Evolutionary conservation across 352 stramenopile genomes (phyloP), one percentile per base, ranked within the genome.

Genomic region (Phytophthora aleatoria): DNA sequence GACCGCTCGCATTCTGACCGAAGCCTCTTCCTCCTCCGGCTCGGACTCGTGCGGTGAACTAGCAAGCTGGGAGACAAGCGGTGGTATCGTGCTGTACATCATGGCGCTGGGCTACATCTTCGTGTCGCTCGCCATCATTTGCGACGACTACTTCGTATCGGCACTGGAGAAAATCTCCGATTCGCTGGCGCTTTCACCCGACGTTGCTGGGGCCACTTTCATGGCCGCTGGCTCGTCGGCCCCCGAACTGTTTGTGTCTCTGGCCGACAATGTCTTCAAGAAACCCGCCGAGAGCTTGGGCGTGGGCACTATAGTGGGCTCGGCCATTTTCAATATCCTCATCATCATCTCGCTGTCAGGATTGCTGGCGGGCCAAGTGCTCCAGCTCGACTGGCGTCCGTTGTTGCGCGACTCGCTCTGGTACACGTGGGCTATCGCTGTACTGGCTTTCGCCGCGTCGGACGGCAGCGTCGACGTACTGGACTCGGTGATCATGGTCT

Each of bases 71-170:
- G 79, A 91, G 50, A 76, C 66, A 35, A 62, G 81, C 33, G 79
- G 79, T 44, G 82, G 81, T 47, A 79, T 93, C 35, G 67, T 79
- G 26, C 43, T 89, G 24, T 90, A 95, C 65, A 67, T 92, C 30
- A 65, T 76, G 26, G 66, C 66, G 15, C 72, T 94, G 38, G 69
- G 90, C 35, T 92, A 92, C 60, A 73, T 88, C 49, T 96, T 96
- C 65, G 76, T 96, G 30, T 83, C 84, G 42, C 85, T 96, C 44
- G 89, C 89, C 44, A 89, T 96, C 73, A 89, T 96, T 38, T 92
- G 80, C 54, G 89, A 96, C 69, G 89, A 96, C 70, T 96, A 95
- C 71, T 91, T 96, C 31, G 87, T 93, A 31, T 79, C 85, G 11
- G 55, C 88, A 31, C 74, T 96, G 16, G 88, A 96, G 61, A 81